Conservation (phyloP, 768 basidiomycete genomes). For the Suillus tomentosus region DNA sequence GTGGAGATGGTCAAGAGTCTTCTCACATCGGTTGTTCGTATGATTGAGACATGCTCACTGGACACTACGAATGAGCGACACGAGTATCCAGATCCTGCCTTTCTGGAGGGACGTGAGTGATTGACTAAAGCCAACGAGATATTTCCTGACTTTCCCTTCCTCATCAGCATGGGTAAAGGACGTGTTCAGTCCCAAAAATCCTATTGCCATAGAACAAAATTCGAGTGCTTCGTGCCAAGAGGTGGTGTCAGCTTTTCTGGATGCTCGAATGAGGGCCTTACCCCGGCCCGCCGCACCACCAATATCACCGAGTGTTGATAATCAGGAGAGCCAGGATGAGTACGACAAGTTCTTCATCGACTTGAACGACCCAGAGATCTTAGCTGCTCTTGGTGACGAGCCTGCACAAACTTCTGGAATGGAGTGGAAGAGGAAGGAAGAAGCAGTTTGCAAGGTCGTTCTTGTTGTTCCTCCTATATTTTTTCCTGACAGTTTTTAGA, state of each 20-base stretch:
- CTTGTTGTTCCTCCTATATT: neutral
- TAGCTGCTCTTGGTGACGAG: slow-evolving; percentile 52
- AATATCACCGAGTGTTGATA: slow-evolving; percentile 35
- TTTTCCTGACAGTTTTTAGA: neutral
- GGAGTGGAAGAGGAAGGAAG: slow-evolving; percentile 47
- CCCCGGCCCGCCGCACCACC: slow-evolving; percentile 42
- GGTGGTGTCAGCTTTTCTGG: slow-evolving; percentile 62
- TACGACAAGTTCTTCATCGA: slow-evolving; percentile 63
- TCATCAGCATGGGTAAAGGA: slow-evolving; percentile 59
- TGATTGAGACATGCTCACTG: slow-evolving; percentile 45
- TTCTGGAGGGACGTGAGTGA: slow-evolving; percentile 56
- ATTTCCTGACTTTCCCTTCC: slow-evolving; percentile 15
- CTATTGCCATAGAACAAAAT: slow-evolving; percentile 41
- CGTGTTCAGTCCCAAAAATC: slow-evolving; percentile 48
- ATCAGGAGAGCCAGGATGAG: slow-evolving; percentile 79
- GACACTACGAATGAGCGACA: slow-evolving; percentile 35
- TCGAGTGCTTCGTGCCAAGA: slow-evolving; percentile 58
- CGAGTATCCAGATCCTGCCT: slow-evolving; percentile 62
- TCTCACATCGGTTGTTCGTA: slow-evolving; percentile 56
- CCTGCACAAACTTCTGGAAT: slow-evolving; percentile 23
- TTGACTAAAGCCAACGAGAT: neutral
- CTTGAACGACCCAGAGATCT: slow-evolving; percentile 59
- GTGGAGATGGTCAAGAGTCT: slow-evolving; percentile 50
- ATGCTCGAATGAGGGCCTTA: slow-evolving; percentile 51
- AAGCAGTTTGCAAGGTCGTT: slow-evolving; percentile 51